These are phyloP conservation scores for Tetrahymena malaccensis DNA, from an alignment of 73 alveolate species.

Conservation along the genomic window DNA sequence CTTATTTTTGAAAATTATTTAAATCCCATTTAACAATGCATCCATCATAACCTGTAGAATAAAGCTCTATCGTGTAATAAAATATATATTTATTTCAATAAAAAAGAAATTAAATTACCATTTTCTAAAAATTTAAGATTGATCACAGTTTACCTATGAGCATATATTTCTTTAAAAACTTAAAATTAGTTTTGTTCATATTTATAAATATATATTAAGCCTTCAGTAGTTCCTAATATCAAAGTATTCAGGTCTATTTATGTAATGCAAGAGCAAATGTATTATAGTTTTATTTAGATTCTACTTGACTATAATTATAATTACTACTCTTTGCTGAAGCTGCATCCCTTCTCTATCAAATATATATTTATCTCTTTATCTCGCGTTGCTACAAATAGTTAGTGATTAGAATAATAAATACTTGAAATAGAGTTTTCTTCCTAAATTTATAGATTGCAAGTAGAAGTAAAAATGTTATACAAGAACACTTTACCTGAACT, in stretches of 20 bases:
- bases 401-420: background rate
- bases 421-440: background rate
- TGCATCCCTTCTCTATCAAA: background rate
- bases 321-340: background rate
- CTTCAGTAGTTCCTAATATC: background rate
- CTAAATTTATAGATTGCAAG: background rate
- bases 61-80: background rate
- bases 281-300: background rate
- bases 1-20: background rate
- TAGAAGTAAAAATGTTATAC: background rate
- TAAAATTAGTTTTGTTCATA: background rate
- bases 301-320: background rate
- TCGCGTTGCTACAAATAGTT: background rate
- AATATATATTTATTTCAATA: background rate
- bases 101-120: background rate
- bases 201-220: background rate
- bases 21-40: background rate
- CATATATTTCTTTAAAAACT: background rate
- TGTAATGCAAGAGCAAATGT: background rate
- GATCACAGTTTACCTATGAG: background rate
- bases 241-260: background rate
- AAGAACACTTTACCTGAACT: background rate
- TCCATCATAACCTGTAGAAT: background rate
- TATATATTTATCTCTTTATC: background rate
- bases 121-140: background rate